Conservation (phyloP, 768 basidiomycete species). For the Mycena galopus region DNA sequence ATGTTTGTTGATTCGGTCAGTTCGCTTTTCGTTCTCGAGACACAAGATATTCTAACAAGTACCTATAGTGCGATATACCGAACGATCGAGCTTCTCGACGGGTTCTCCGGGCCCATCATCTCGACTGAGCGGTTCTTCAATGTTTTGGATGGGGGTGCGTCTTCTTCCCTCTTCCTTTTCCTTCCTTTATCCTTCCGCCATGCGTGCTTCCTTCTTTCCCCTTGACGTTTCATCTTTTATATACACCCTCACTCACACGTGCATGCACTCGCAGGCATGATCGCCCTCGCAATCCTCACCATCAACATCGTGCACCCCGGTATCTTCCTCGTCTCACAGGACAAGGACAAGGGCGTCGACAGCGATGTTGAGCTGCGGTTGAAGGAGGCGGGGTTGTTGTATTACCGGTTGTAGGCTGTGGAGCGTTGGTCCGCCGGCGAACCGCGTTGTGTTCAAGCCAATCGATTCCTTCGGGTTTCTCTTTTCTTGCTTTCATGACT, state of each 20-base stretch:
- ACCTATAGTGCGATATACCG: conserved; percentile 26
- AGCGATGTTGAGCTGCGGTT: conserved; percentile 23
- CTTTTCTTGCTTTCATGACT: too few relatives aligned
- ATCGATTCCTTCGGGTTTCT: too few relatives aligned
- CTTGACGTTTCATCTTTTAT: too few relatives aligned
- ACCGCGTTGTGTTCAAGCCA: too few relatives aligned
- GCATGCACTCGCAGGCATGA: conserved; percentile 8
- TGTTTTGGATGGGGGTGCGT: conserved; percentile 15
- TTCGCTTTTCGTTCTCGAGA: background rate
- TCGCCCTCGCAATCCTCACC: conserved; percentile 24
- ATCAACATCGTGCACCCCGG: conserved; percentile 31
- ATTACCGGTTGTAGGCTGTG: conserved; percentile 15
- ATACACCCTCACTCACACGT: too few relatives aligned
- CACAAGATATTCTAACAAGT: background rate
- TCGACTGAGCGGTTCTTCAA: conserved; percentile 27
- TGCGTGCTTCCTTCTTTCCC: too few relatives aligned
- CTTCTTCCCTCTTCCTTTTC: background rate
- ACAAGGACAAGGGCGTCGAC: conserved; percentile 16
- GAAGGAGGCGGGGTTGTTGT: conserved; percentile 30
- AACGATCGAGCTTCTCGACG: conserved; percentile 27
- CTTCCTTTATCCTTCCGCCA: too few relatives aligned
- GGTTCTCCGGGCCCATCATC: conserved; percentile 31
- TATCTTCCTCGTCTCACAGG: background rate
- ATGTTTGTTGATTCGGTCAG: conserved; percentile 34
- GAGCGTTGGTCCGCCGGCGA: too few relatives aligned